Evolutionary conservation across 2,329 filamentous ascomycete genomes (phyloP).

Genomic region (Paracamarosporium sp.): DNA sequence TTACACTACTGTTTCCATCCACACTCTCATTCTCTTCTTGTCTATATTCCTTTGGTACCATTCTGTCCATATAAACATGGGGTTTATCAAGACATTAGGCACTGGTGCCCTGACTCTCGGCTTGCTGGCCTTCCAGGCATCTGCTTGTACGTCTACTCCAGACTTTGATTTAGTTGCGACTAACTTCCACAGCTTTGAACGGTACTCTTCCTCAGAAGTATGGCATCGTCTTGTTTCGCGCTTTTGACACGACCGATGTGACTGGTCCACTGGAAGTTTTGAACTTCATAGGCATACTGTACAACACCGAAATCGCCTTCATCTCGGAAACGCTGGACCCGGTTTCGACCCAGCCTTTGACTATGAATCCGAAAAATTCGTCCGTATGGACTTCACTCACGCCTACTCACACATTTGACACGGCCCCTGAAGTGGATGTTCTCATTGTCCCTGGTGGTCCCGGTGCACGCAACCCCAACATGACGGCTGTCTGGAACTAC

Average conservation of each 20-base stretch:
- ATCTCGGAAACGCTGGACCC: slow-evolving; percentile 36
- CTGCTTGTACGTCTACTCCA: neutral
- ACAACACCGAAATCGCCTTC: slow-evolving; percentile 28
- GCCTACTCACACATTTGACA: slow-evolving; percentile 62
- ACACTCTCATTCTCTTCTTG: neutral
- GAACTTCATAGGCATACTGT: slow-evolving; percentile 31
- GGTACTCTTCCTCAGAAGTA: slow-evolving; percentile 25
- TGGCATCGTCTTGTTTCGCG: slow-evolving; percentile 35
- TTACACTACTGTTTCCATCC: neutral
- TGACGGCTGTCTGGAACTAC: slow-evolving; percentile 50
- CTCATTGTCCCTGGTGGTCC: slow-evolving; percentile 70
- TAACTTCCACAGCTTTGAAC: slow-evolving; percentile 3
- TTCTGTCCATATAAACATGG: neutral
- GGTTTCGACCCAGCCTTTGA: slow-evolving; percentile 28
- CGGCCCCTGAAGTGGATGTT: slow-evolving; percentile 62
- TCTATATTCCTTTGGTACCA: neutral
- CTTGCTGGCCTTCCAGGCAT: neutral
- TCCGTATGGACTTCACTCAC: slow-evolving; percentile 45
- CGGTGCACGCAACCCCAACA: slow-evolving; percentile 49
- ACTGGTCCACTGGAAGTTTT: slow-evolving; percentile 53
- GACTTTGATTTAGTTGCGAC: too few relatives aligned
- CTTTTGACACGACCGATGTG: slow-evolving; percentile 36
- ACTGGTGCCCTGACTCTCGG: neutral
- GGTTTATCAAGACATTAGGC: neutral
- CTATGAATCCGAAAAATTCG: slow-evolving; percentile 34